Evolutionary conservation across 2,329 filamentous ascomycete species (phyloP), one percentile per base, ranked within the genome.

Genomic region (Hypocreales sp.): DNA sequence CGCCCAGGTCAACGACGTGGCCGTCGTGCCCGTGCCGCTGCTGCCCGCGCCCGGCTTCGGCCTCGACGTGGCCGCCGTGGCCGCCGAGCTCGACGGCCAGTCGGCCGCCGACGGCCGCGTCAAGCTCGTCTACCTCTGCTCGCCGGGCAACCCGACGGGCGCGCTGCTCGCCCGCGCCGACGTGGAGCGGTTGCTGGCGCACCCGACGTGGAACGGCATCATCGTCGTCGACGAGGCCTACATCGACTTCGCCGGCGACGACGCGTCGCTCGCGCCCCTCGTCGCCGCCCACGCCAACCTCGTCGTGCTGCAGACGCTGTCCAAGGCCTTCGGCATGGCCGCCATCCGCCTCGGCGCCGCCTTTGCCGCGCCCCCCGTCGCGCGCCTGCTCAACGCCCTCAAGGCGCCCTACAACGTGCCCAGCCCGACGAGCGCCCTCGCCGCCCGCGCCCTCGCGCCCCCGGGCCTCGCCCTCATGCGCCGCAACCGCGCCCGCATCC

Each of bases 381-480:
- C 87, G 3, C 54, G 58, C 11, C 61, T 98, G 9, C 64, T 98
- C 30, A 98, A 98, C 58, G 84, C 67, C 47, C 64, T 98, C 44
- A 95, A 95, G 56, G 87, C 90, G 0, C 90, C 90, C 1, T 98
- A 98, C 60, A 95, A 94, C 55, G 76, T 98, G 42, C 79, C 83
- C 4, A 87, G 76, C 41, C 83, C 83, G 1, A 94, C 87, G 1
- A 84, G 77, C 41, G 73, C 77, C 20, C 64, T 98, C 12, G 90
- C 86, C 1, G 67, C 63, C 20, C 70, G 76, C 14, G 86, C 82
- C 4, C 58, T 95, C 21, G 63, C 68, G 2, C 56, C 62, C 0
- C 53, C 61, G 12, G 86, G 86, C 16, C 51, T 95, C 24, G 56
- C 61, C 1, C 64, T 77, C 10, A 93, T 94, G 86, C 60, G 61